Base-by-base conservation (phyloP, 164 flowering plant species). In the Chimonanthus salicifolius region DNA sequence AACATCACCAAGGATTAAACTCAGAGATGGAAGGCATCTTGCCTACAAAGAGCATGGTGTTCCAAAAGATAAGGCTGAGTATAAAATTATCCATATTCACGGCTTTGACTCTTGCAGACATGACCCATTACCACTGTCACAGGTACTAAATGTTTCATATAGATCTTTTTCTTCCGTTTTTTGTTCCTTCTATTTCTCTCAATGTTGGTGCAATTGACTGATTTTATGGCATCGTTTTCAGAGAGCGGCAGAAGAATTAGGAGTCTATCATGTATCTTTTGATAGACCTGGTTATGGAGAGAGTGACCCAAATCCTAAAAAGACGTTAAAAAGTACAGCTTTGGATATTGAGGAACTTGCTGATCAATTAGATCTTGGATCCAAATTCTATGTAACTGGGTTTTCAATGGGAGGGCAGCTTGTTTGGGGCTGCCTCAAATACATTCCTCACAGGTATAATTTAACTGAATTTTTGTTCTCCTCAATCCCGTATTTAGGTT, bases 231-330 rank as follows among this genome's bases (percentile, higher is more conserved):
- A 68, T 71, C n/a, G 6, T 64, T 72, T 47, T 73, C 84, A 90
- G 95, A 88, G 81, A 73, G 46, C 80, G 69, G 50, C 80, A 33
- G 86, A 89, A 77, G 89, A 82, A 6, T 65, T 87, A 49, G 88
- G 87, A 44, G 58, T 89, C 45, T 87, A 87, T 71, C 49, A 86
- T 51, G 80, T 90, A 47, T 85, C 90, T 21, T 85, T 85, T 81
- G 95, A 90, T 73, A 82, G 92, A 77, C 84, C 95, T 46, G 95
- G 92, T 46, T 88, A 88, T 79, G 91, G 91, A 65, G 94, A 90
- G 85, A 88, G 92, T 77, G 91, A 86, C 74, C 91, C 95, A 47
- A 73, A 90, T 71, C 90, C 87, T 7, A 83, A 81, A 9, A 71
- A 85, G 47, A 82, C 90, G 21, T 77, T 74, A 45, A 87, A 88